Evolutionary conservation across 768 basidiomycete genomes (phyloP).

Genomic region (Boletus rufocinnamomeus): DNA sequence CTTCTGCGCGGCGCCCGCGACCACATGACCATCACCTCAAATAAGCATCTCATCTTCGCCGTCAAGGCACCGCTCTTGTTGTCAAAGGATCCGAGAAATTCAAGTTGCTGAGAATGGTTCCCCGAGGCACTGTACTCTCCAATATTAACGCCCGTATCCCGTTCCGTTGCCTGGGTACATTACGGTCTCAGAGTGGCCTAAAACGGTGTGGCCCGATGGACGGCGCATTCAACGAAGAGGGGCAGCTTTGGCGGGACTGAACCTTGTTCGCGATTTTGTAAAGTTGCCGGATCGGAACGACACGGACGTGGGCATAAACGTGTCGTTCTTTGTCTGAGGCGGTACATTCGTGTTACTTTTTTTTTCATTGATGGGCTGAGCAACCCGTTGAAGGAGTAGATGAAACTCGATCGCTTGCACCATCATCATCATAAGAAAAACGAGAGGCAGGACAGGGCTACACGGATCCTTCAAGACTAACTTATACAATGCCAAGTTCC

Average conservation of each 20-base stretch:
- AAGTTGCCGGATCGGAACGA: constrained; percentile 9
- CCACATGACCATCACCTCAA: constrained; percentile 1
- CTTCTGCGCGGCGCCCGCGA: constrained; percentile 4
- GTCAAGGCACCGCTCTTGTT: constrained; percentile 9
- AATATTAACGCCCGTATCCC: not conserved
- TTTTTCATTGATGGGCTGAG: constrained; percentile 18
- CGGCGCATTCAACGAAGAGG: not conserved
- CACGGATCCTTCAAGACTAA: not conserved
- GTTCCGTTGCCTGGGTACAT: not conserved
- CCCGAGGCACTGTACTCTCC: not conserved
- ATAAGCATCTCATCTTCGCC: constrained; percentile 12
- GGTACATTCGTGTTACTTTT: constrained; percentile 4
- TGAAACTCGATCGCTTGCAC: constrained; percentile 10
- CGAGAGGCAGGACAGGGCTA: not conserved
- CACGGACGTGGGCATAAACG: not conserved
- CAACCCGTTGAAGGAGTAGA: not conserved
- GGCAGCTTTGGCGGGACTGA: not conserved
- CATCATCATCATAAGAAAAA: not conserved
- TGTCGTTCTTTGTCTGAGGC: constrained; percentile 4
- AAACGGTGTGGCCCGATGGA: constrained; percentile 1
- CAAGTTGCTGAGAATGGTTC: not conserved
- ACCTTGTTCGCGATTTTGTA: constrained; percentile 12
- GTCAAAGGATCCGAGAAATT: constrained; percentile 14
- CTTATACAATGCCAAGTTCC: not conserved
- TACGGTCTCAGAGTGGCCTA: not conserved